Conservation (phyloP, 148 eudicot genomes). For the Rheum nobile region DNA sequence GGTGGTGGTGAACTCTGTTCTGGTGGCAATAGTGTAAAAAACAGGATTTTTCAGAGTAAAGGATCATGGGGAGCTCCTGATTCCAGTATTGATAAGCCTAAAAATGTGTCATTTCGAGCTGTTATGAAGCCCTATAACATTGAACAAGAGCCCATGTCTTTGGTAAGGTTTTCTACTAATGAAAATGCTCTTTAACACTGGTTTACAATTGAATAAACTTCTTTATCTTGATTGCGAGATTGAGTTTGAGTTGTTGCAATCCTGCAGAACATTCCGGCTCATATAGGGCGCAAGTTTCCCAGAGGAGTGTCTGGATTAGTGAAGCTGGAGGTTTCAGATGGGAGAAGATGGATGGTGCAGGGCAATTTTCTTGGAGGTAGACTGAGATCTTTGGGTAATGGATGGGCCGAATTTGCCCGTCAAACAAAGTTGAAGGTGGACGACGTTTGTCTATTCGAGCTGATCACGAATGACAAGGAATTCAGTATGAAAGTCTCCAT, state of each 20-base stretch:
- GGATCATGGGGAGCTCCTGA: not conserved
- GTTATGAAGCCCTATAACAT: not conserved
- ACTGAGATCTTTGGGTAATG: not conserved
- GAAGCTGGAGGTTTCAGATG: not conserved
- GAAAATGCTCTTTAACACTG: too few relatives aligned
- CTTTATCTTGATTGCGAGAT: not conserved
- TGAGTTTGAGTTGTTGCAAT: not conserved
- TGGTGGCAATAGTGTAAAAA: not conserved
- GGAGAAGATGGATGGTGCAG: not conserved
- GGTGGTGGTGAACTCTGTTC: not conserved
- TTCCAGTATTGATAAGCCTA: not conserved
- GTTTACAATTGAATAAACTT: not conserved
- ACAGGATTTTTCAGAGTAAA: not conserved
- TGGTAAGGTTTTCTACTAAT: not conserved
- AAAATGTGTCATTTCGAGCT: not conserved
- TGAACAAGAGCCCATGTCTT: not conserved
- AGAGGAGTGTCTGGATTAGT: not conserved
- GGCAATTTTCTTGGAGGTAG: not conserved
- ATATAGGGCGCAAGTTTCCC: not conserved
- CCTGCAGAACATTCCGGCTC: not conserved
- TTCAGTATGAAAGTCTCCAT: slow-evolving; percentile 3
- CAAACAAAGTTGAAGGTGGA: not conserved
- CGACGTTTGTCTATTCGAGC: not conserved
- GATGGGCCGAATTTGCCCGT: not conserved
- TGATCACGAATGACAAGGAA: not conserved